A percentile compares a stretch with the other conserved stretches of the same genome.
phyloP scores from a whole-genome alignment of 371 early-diverging fungal species.

The Mortierella sp. region DNA sequence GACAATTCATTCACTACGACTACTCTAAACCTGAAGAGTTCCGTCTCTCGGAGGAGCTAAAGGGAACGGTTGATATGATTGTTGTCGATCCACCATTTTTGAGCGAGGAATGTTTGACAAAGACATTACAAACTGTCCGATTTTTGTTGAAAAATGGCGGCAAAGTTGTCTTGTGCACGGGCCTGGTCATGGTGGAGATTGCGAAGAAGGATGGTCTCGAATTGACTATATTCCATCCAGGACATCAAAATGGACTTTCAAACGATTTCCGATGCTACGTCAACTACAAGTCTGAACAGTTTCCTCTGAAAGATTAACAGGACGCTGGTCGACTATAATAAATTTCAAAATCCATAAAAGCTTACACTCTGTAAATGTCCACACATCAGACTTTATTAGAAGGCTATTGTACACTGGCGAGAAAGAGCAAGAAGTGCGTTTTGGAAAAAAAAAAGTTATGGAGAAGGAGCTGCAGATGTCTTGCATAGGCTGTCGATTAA shows the following conservation, averaged over 20 bases:
- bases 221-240: slow-evolving; percentile 66
- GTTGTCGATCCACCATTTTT: slow-evolving; percentile 83
- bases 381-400: slow-evolving; percentile 1
- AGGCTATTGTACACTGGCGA: slow-evolving; percentile 18
- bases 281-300: slow-evolving; percentile 65
- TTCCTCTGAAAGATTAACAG: slow-evolving; percentile 32
- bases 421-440: neutral
- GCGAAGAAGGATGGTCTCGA: slow-evolving; percentile 17
- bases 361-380: neutral
- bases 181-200: slow-evolving; percentile 58
- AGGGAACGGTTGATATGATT: slow-evolving; percentile 68
- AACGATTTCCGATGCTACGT: slow-evolving; percentile 78
- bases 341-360: neutral
- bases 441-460: no score
- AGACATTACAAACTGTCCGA: slow-evolving; percentile 68
- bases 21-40: slow-evolving; percentile 70
- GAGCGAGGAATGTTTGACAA: slow-evolving; percentile 75
- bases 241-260: slow-evolving; percentile 72
- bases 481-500: neutral
- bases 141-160: slow-evolving; percentile 60
- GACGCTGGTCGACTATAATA: neutral
- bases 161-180: slow-evolving; percentile 74
- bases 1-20: slow-evolving; percentile 73
- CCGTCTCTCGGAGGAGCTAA: slow-evolving; percentile 49
- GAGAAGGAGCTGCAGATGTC: neutral